Base-by-base conservation (phyloP, 331 rosid species). In the Acacia pycnantha region DNA sequence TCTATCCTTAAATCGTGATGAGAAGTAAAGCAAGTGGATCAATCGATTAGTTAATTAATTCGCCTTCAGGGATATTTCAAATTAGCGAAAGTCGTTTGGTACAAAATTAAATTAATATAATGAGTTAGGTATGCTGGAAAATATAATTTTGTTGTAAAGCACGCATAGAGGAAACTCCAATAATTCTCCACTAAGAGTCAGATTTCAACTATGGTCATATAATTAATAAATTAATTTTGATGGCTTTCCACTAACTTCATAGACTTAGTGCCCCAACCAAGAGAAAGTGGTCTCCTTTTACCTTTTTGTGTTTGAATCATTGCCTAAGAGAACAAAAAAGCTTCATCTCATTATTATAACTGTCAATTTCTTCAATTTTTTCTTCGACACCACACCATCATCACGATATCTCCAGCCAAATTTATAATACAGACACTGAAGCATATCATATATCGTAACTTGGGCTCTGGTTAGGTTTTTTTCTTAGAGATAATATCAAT, bases 211-310 rank as follows among this genome's bases (percentile, higher is more conserved):
- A 70, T 71, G 78, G 75, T 82, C 85, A 79, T 44, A 41, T 16
- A 53, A 70, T 43, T 68, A 31, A 77, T 77, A 74, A 69, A 62
- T 27, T 62, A 62, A 61, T 62, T 16, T 67, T 11, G 33, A 73
- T 59, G 79, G 18, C 62, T 73, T 46, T 80, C 94, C 94, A 90
- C 95, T 90, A 82, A 87, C 89, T 82, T 82, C 29, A 59, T 77
- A 85, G 89, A 89, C 90, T 84, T 90, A 77, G 92, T 89, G 98
- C 88, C 86, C 90, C 97, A 86, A 91, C 98, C 87, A 87, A 80
- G 82, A 88, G 87, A 90, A 90, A 89, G 96, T 80, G 94, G 94
- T 79, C 84, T 84, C 53, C 78, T 64, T 87, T 9, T 76, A 80
- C 82, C 89, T 89, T 91, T 90, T 90, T 66, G 29, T 29, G 56